A percentile compares a stretch with the other conserved stretches of the same genome.
These are phyloP conservation scores for Blastobotrys parvus DNA, from an alignment of 805 yeast genomes.

Conservation along the genomic window DNA sequence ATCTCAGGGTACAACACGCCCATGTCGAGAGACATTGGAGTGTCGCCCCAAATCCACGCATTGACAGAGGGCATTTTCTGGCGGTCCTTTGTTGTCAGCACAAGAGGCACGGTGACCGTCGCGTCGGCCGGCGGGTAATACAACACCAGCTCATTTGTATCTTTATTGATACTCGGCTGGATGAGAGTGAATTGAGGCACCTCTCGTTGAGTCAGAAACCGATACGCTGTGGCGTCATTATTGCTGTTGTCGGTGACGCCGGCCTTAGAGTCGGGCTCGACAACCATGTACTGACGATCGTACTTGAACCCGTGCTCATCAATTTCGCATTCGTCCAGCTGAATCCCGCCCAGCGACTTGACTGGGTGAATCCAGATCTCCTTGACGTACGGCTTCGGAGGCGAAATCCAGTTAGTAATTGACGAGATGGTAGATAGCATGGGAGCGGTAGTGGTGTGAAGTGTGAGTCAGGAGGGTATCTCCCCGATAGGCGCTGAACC, in stretches of 20 bases:
- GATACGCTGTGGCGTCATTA: conserved; percentile 6
- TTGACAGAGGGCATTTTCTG: conserved; percentile 6
- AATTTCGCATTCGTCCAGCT: conserved; percentile 19
- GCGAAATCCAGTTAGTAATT: neutral
- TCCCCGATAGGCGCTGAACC: too few species aligned
- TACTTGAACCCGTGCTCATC: conserved; percentile 26
- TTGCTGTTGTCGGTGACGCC: conserved; percentile 5
- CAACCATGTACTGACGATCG: conserved; percentile 28
- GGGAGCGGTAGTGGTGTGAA: too few species aligned
- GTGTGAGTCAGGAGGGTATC: too few species aligned
- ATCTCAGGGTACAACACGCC: conserved; percentile 15
- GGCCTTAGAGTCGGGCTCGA: conserved; percentile 13
- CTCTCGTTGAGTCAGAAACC: conserved; percentile 26
- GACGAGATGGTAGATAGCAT: neutral
- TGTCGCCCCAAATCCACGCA: conserved; percentile 23
- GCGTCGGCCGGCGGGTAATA: conserved; percentile 12
- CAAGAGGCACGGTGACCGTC: conserved; percentile 13
- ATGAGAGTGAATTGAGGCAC: conserved; percentile 22
- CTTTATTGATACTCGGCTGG: conserved; percentile 13
- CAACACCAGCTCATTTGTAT: conserved; percentile 10
- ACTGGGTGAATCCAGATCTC: conserved; percentile 25
- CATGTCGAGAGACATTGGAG: conserved; percentile 20
- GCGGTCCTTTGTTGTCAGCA: conserved; percentile 6
- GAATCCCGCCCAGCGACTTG: conserved; percentile 27
- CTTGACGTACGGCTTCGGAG: conserved; percentile 1